These are phyloP conservation scores for Rhododendron molle DNA, from an alignment of 148 eudicot species.

Conservation along the genomic window DNA sequence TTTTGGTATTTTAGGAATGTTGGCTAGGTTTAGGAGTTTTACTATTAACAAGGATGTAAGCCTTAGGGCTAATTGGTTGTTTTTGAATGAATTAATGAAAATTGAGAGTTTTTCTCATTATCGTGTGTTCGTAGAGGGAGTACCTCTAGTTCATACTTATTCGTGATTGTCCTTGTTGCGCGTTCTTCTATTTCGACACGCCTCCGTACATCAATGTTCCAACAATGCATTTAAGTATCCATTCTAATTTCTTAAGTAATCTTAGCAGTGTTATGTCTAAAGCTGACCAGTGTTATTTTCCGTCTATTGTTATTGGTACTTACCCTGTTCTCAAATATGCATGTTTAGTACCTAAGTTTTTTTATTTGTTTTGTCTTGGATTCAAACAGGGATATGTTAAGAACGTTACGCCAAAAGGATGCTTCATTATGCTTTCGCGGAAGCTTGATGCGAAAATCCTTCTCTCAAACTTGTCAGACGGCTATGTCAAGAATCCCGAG, in stretches of 20 bases:
- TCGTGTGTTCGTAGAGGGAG: too few relatives aligned
- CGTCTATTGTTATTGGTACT: background rate
- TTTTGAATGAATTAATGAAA: too few relatives aligned
- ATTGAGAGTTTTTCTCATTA: too few relatives aligned
- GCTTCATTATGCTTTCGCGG: conserved; percentile 83
- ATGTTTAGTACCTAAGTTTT: background rate
- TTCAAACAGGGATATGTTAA: conserved; percentile 70
- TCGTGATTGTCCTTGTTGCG: too few relatives aligned
- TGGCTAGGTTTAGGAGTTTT: too few relatives aligned
- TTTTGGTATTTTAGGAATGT: too few relatives aligned
- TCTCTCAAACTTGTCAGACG: conserved; percentile 75
- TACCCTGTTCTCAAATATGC: background rate
- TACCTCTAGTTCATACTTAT: too few relatives aligned
- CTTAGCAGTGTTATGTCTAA: background rate
- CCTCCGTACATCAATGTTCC: too few relatives aligned
- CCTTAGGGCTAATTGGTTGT: too few relatives aligned
- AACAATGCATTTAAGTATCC: background rate
- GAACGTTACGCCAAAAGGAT: conserved; percentile 71
- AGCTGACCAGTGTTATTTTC: background rate
- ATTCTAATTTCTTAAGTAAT: background rate
- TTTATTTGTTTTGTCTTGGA: background rate
- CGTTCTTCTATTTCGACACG: too few relatives aligned
- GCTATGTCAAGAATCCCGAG: conserved; percentile 61
- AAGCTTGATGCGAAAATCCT: conserved; percentile 74
- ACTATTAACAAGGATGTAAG: too few relatives aligned